These are phyloP conservation scores for Colletotrichum tropicicola DNA, from an alignment of 2,329 filamentous ascomycete species.

Conservation along the genomic window DNA sequence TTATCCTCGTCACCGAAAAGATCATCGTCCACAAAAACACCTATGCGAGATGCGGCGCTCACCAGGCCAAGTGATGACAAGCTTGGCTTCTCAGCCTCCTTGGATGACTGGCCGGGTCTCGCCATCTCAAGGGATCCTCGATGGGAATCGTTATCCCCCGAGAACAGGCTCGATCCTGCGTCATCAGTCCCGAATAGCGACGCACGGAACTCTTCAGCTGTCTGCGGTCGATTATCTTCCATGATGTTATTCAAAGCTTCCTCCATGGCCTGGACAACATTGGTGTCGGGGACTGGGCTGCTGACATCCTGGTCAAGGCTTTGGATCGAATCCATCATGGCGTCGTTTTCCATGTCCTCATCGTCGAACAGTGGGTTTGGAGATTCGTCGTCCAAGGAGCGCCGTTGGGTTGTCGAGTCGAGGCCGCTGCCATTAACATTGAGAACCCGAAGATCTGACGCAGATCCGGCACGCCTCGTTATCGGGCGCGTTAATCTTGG, in stretches of 20 bases:
- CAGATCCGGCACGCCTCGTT: slow-evolving; percentile 54
- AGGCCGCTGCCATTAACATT: slow-evolving; percentile 46
- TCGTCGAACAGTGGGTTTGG: slow-evolving; percentile 77
- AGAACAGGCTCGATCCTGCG: slow-evolving; percentile 58
- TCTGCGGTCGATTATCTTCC: slow-evolving; percentile 72
- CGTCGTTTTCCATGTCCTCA: slow-evolving; percentile 78
- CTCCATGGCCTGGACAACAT: slow-evolving; percentile 92
- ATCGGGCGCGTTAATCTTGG: slow-evolving; percentile 52
- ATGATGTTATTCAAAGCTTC: slow-evolving; percentile 92
- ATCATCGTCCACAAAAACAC: slow-evolving; percentile 93
- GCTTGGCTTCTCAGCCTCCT: slow-evolving; percentile 77
- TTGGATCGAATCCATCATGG: slow-evolving; percentile 74
- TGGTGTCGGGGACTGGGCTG: slow-evolving; percentile 72
- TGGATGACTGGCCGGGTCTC: slow-evolving; percentile 43
- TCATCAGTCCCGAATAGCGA: slow-evolving; percentile 72
- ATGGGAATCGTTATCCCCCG: slow-evolving; percentile 67
- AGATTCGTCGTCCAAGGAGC: slow-evolving; percentile 74
- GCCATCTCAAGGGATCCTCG: slow-evolving; percentile 68
- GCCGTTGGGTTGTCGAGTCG: slow-evolving; percentile 58
- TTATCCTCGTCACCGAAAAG: slow-evolving; percentile 90
- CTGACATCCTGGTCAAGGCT: slow-evolving; percentile 81
- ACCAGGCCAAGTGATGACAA: slow-evolving; percentile 92
- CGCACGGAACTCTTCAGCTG: slow-evolving; percentile 69
- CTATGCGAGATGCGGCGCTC: slow-evolving; percentile 84
- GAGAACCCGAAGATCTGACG: slow-evolving; percentile 54